A percentile compares a stretch with the other conserved stretches of the same genome.
These are phyloP conservation scores for Exophiala calicioides DNA, from an alignment of 2,329 filamentous ascomycete species.

Conservation along the genomic window DNA sequence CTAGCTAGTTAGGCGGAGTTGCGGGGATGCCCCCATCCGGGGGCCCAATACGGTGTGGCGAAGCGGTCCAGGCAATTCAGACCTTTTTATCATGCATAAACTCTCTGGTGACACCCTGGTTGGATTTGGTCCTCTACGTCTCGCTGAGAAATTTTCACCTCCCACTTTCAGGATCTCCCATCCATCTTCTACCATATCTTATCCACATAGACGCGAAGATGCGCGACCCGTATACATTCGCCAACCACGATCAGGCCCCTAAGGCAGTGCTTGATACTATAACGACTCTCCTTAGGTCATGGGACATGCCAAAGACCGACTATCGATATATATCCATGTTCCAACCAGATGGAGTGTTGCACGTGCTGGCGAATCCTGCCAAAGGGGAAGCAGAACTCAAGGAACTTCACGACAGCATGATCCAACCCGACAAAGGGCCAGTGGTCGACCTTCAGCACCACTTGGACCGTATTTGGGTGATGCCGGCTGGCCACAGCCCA, in stretches of 20 bases:
- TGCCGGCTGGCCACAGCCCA: conserved; percentile 2
- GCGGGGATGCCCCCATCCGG: too few relatives aligned
- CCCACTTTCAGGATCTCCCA: too few relatives aligned
- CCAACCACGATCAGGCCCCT: conserved; percentile 6
- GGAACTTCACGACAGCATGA: conserved; percentile 11
- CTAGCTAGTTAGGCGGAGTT: too few relatives aligned
- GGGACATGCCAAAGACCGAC: conserved; percentile 15
- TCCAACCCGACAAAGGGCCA: conserved; percentile 6
- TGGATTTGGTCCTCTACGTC: too few relatives aligned
- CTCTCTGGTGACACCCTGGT: too few relatives aligned
- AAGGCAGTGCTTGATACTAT: conserved; percentile 3
- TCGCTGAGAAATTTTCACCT: too few relatives aligned
- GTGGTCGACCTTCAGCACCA: conserved; percentile 15
- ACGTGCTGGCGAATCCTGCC: conserved; percentile 6
- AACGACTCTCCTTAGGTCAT: conserved; percentile 8
- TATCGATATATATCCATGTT: conserved; percentile 11
- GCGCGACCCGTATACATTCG: conserved; percentile 16
- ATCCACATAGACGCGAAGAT: too few relatives aligned
- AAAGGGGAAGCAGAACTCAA: conserved; percentile 6
- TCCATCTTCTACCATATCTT: too few relatives aligned
- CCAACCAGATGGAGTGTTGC: conserved; percentile 6
- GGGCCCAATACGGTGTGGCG: too few relatives aligned
- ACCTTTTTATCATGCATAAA: too few relatives aligned
- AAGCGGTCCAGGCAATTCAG: too few relatives aligned
- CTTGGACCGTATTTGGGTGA: conserved; percentile 11